A percentile compares a stretch with the other conserved stretches of the same genome.
Conservation (phyloP, 495 filamentous ascomycete species). For the Thozetella sp. region DNA sequence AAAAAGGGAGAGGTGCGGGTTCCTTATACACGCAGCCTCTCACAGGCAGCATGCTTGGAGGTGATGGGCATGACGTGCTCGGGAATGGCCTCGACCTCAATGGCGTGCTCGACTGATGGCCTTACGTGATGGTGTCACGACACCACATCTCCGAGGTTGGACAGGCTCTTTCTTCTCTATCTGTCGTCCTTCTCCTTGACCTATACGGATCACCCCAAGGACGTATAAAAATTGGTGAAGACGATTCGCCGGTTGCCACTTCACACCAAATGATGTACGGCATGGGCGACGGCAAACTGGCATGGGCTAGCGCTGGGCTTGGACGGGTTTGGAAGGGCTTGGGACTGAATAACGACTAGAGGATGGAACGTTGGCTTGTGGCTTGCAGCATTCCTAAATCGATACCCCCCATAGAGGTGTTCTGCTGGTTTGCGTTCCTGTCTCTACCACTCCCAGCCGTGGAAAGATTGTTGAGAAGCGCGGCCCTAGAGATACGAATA, state of each 20-base stretch:
- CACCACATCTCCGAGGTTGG: background rate
- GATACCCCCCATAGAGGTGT: background rate
- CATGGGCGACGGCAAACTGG: too few relatives aligned
- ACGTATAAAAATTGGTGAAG: too few relatives aligned
- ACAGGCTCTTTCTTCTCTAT: background rate
- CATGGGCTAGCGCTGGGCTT: background rate
- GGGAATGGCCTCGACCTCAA: constrained; percentile 7
- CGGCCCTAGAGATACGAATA: background rate
- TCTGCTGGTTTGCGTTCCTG: background rate
- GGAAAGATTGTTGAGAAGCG: background rate
- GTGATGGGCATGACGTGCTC: constrained; percentile 7
- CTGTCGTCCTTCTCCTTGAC: background rate
- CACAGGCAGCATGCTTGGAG: background rate
- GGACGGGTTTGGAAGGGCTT: background rate
- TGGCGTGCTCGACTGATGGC: background rate
- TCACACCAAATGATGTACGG: constrained; percentile 30
- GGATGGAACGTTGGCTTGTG: background rate
- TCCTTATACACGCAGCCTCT: background rate
- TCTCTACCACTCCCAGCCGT: background rate
- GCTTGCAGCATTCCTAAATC: background rate
- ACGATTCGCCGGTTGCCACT: constrained; percentile 56
- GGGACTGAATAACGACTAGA: too few relatives aligned
- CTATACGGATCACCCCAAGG: background rate
- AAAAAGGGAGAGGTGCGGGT: background rate
- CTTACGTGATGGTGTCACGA: background rate